Base-by-base conservation (phyloP, 208 protist genomes). In the Trypanosoma scelopori region DNA sequence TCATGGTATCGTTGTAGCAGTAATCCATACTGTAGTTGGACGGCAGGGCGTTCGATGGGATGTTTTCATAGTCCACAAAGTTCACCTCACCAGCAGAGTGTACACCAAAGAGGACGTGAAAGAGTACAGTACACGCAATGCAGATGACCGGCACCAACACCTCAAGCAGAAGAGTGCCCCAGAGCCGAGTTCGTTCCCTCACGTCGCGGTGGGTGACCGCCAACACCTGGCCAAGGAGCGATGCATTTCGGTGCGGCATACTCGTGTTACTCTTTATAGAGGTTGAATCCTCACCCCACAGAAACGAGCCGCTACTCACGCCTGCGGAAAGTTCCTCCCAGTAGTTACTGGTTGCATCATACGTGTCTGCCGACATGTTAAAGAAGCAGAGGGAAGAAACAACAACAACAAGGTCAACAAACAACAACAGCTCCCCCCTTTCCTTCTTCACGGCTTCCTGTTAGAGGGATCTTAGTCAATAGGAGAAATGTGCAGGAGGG, bases 61-160 rank as follows among this genome's bases (percentile, higher is more conserved):
- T 71, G 3, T 37, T 55, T 52, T 76, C 69, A 50, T 78, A 81
- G 73, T 80, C 79, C 30, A 83, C 64, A 49, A 57, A 62, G 4
- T 27, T 20, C 7, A 0, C 27, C 28, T 74, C 74, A 27, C 22
- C 5, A 0, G 74, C 30, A 22, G 2, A 23, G 22, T 65, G 45
- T 16, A 55, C 22, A 27, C 64, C 71, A 55, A 87, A 79, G 60
- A 83, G 65, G 22, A 56, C 58, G 80, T 82, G 87, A n/a, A 92
- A 39, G 13, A 76, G 35, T 28, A 87, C 77, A 18, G 81, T 76
- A 32, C 76, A 72, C 7, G 78, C 41, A 22, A 85, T 64, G 48
- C 84, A 87, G 30, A 92, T 55, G 55, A 92, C 78, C 13, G 85
- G 82, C n/a, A 89, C 78, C 35, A 87, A 55, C 45, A 92, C 55